Conservation (phyloP, 2,329 filamentous ascomycete genomes). For the Trichoderma sp. region DNA sequence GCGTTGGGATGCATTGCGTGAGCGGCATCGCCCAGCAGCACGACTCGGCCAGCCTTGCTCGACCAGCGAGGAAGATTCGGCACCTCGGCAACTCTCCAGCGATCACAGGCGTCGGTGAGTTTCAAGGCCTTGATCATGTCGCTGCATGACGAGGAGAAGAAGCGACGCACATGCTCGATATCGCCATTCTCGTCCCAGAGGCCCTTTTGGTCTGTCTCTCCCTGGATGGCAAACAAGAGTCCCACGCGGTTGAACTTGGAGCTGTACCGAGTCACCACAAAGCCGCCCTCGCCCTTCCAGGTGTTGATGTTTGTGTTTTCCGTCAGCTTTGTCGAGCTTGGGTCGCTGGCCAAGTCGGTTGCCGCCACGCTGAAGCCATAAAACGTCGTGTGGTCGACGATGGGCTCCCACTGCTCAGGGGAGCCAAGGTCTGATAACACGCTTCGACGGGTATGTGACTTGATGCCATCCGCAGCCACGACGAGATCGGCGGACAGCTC, state of each 20-base stretch:
- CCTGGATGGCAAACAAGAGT: conserved; percentile 31
- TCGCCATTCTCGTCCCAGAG: conserved; percentile 36
- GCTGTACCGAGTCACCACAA: conserved; percentile 33
- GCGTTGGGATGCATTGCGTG: conserved; percentile 30
- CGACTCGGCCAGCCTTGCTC: conserved; percentile 30
- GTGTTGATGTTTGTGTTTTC: conserved; percentile 32
- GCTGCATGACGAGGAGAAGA: conserved; percentile 28
- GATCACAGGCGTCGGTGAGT: conserved; percentile 30
- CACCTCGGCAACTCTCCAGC: conserved; percentile 34
- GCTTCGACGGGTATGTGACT: conserved; percentile 20
- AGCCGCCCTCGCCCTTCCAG: conserved; percentile 31
- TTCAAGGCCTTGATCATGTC: conserved; percentile 30
- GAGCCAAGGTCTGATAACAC: conserved; percentile 26
- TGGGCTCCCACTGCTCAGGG: conserved; percentile 27
- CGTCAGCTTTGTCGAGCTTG: conserved; percentile 28
- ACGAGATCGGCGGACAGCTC: conserved; percentile 9
- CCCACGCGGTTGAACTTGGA: conserved; percentile 24
- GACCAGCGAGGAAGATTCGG: conserved; percentile 34
- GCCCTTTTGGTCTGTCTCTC: conserved; percentile 32
- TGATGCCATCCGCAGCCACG: conserved; percentile 28
- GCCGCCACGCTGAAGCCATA: conserved; percentile 30
- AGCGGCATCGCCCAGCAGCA: conserved; percentile 33
- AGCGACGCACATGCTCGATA: conserved; percentile 31
- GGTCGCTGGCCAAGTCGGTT: conserved; percentile 13
- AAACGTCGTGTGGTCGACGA: conserved; percentile 31